Percentiles rank a stretch among this genome's conserved stretches.
Conservation (phyloP, 805 yeast genomes). For the Lipomyces lipofer region DNA sequence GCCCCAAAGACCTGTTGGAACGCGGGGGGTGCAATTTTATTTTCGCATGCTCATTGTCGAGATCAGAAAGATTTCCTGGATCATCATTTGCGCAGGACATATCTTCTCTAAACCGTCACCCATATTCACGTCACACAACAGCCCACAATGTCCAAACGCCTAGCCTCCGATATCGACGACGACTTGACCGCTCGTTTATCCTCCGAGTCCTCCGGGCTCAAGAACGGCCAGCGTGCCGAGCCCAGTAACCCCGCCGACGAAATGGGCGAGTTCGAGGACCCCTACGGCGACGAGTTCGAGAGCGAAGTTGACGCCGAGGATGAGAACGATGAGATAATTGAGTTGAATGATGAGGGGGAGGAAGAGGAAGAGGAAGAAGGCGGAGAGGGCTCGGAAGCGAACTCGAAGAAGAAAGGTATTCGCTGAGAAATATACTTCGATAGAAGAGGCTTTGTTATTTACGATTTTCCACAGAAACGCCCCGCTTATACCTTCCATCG, state of each 20-base stretch:
- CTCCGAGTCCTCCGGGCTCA: no score
- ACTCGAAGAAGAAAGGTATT: constrained; percentile 39
- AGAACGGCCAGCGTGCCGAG: constrained; percentile 12
- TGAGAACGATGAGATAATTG: constrained; percentile 64
- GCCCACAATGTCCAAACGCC: no score
- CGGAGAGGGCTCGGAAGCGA: constrained; percentile 41
- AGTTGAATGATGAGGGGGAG: constrained; percentile 83
- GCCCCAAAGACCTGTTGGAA: no score
- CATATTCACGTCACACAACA: no score
- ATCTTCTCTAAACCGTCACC: no score
- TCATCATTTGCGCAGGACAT: no score
- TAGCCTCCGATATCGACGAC: no score
- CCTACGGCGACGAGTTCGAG: constrained; percentile 53
- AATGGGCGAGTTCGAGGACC: constrained; percentile 62
- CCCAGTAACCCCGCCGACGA: constrained; percentile 35
- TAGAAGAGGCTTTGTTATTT: background rate
- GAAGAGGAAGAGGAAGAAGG: constrained; percentile 46
- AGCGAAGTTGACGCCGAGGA: constrained; percentile 55
- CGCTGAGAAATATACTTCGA: no score
- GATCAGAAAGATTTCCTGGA: no score
- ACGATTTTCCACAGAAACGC: constrained; percentile 40
- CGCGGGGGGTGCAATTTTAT: no score
- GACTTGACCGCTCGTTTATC: no score
- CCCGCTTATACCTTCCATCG: constrained; percentile 77
- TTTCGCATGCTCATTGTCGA: no score